Conservation (phyloP, 108 stramenopile genomes). For the Stephanodiscus triporus region DNA sequence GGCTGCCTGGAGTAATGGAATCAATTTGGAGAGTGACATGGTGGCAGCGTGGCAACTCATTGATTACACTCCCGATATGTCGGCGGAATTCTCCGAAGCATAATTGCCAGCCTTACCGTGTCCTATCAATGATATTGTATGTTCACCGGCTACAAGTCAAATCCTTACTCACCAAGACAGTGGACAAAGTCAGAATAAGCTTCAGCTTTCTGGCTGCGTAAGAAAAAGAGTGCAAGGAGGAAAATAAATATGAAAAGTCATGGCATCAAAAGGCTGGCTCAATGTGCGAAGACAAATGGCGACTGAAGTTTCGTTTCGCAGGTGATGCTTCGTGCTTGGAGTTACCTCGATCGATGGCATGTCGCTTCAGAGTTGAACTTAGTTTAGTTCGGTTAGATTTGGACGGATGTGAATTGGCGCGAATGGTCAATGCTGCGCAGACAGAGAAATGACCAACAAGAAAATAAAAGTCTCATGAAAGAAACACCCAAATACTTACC, state of each 20-base stretch:
- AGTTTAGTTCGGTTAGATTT: neutral
- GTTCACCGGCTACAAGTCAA: neutral
- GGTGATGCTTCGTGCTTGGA: neutral
- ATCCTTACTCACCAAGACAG: neutral
- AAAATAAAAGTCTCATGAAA: neutral
- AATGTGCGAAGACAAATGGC: neutral
- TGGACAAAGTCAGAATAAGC: neutral
- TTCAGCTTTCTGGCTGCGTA: neutral
- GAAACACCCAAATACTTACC: conserved; percentile 3
- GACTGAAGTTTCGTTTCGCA: neutral
- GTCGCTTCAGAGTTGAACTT: no score
- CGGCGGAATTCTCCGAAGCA: neutral
- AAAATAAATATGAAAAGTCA: conserved; percentile 1
- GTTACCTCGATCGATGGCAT: conserved; percentile 9
- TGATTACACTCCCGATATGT: no score
- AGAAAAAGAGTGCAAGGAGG: neutral
- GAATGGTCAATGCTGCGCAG: conserved; percentile 3
- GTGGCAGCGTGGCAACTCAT: no score
- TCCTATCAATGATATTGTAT: neutral
- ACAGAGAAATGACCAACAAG: neutral
- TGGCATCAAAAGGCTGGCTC: neutral
- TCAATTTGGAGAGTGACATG: no score
- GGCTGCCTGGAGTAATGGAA: neutral
- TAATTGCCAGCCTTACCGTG: neutral
- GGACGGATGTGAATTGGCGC: conserved; percentile 10